Evolutionary conservation across 1,284 basidiomycete species (phyloP), one percentile per base, ranked within the genome.

Genomic region (Wolfiporia cocos): DNA sequence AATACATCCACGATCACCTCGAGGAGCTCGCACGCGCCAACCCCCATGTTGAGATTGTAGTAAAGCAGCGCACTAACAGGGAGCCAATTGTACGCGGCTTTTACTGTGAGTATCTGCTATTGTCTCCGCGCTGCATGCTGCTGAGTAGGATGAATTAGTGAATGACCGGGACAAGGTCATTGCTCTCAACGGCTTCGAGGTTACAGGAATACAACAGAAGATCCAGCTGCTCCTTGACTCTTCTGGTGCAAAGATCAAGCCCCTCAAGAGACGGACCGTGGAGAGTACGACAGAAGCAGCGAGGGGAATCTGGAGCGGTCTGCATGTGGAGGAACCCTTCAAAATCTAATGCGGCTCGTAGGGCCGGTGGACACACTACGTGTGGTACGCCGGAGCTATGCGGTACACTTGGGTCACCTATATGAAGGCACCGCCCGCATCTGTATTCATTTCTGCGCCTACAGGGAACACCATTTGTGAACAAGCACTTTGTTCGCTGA

Each of bases 281-380:
- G 81, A 87, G 68, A 88, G 84, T 57, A 78, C 75, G 32, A 81
- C 82, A 39, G 85, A 88, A 65, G 74, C 86, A 22, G 73, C 85
- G 19, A 79, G 89, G 61, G 89, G 89, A 41, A 87, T 92, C 50
- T 91, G 87, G 88, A 86, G 82, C 59, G 86, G 87, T 33, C 60
- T 90, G 49, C 87, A 90, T 54, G 80, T 81, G 28, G 65, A 66
- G 49, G 74, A 78, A 41, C 60, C 67, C 23, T 70, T 69, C 62
- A 66, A 66, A 49, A 73, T 73, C 50, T 69, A 54, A 62, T 17
- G 34, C 39, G 26, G 7, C 19, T 9, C 12, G 5, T n/a, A n/a
- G n/a, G n/a, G n/a, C n/a, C n/a, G n/a, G n/a, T n/a, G n/a, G n/a
- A n/a, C n/a, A n/a, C n/a, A n/a, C n/a, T n/a, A n/a, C n/a, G n/a